Base-by-base conservation (phyloP, 2,329 filamentous ascomycete species). In the Aspergillus proliferans region DNA sequence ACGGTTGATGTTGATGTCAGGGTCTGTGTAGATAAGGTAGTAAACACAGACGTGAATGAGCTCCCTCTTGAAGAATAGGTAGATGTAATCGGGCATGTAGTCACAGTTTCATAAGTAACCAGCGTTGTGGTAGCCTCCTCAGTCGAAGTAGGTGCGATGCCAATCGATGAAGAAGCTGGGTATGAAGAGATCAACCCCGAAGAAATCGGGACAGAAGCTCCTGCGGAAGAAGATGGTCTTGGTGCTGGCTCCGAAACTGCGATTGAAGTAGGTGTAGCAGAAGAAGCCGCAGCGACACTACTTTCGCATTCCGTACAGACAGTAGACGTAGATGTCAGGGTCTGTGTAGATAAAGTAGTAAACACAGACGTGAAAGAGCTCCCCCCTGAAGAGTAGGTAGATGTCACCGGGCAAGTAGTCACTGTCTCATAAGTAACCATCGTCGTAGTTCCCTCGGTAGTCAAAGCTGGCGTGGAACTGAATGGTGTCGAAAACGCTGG, bases 321-420 rank as follows among this genome's bases (percentile, higher is more conserved):
- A 10, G 26, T 30, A 6, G 58, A 57, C 10, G 59, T 57, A 8
- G 60, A 54, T 24, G 58, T 58, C 33, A 63, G 18, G 2, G 57
- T 60, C 43, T 59, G 59, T 22, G 69, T 80, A 70, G 80, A 83
- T 61, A 82, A 61, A 36, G 81, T 84, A 59, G 78, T 82, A 50
- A 74, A 77, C 43, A 81, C 62, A 21, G 78, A 68, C 45, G 82
- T 62, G 8, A 75, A 77, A 48, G 76, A 71, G 1, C 76, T 76
- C 43, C 74, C 70, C 33, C 77, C 62, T 2, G 71, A 73, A 43
- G 75, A 71, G 38, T 61, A 46, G 6, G 62, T 67, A 40, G 52
- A 51, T 15, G 65, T 68, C 2, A 68, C 60, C 8, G 66, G 65
- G 49, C 59, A 67, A 21, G 58, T 65, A 15, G 65, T 67, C 18